A percentile compares a stretch with the other conserved stretches of the same genome.
phyloP scores from a whole-genome alignment of 495 filamentous ascomycete species.

The Oleoguttula mirabilis region DNA sequence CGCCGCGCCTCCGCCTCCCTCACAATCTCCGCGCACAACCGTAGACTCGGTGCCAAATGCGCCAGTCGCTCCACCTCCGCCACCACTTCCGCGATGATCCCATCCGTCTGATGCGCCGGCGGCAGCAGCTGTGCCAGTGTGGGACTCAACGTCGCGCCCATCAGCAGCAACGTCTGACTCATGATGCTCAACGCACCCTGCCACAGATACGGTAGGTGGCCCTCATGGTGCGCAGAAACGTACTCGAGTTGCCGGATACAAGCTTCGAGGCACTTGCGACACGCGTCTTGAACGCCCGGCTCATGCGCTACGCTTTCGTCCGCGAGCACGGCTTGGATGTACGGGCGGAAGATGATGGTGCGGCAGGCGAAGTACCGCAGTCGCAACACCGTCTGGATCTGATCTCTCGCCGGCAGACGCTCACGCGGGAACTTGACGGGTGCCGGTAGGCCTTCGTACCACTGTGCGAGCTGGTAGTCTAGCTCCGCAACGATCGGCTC shows the following conservation, averaged over 20 bases:
- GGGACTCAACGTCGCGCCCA: conserved; percentile 75
- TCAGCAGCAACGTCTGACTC: conserved; percentile 65
- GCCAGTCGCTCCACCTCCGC: conserved; percentile 60
- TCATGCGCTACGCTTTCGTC: conserved; percentile 55
- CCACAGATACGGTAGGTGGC: conserved; percentile 80
- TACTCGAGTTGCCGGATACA: conserved; percentile 69
- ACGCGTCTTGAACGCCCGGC: conserved; percentile 58
- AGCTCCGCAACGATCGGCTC: conserved; percentile 68
- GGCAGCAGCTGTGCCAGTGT: conserved; percentile 56
- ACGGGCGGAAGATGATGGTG: conserved; percentile 75
- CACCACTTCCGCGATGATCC: conserved; percentile 63
- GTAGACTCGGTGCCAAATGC: conserved; percentile 61
- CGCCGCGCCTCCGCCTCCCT: conserved; percentile 63
- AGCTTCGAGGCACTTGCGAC: conserved; percentile 70
- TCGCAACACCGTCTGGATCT: conserved; percentile 66
- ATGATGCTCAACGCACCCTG: conserved; percentile 67
- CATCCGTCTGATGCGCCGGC: conserved; percentile 49
- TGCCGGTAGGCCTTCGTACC: conserved; percentile 65
- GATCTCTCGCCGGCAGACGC: conserved; percentile 49
- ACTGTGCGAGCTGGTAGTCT: conserved; percentile 70
- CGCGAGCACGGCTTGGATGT: conserved; percentile 66
- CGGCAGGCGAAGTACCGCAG: conserved; percentile 73
- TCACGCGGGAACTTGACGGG: conserved; percentile 65
- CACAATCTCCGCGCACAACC: conserved; percentile 62
- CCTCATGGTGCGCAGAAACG: conserved; percentile 67